Evolutionary conservation across 2,329 filamentous ascomycete species (phyloP).

Genomic region (Trichoderma pleuroti): DNA sequence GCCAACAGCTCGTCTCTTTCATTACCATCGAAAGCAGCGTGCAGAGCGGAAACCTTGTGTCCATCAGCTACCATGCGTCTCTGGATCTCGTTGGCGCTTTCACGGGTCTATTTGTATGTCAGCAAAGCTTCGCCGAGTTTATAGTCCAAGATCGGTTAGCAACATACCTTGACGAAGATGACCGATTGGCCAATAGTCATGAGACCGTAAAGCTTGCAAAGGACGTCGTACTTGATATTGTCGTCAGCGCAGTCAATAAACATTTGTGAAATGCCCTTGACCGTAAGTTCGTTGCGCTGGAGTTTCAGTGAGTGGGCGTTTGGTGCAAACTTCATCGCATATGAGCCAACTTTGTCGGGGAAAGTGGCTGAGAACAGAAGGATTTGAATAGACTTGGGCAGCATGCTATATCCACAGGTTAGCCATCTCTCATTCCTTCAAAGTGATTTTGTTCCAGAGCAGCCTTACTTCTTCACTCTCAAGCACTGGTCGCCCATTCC

Average conservation of each 20-base stretch:
- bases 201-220: constrained; percentile 90
- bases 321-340: constrained; percentile 80
- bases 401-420: constrained; percentile 49
- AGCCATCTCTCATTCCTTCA: neutral
- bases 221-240: constrained; percentile 77
- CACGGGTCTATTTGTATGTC: constrained; percentile 60
- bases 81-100: constrained; percentile 82
- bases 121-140: constrained; percentile 15
- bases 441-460: neutral
- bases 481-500: constrained; percentile 93
- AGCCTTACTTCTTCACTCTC: constrained; percentile 70
- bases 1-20: constrained; percentile 83
- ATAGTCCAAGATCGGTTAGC: neutral
- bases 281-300: constrained; percentile 85
- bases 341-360: constrained; percentile 78
- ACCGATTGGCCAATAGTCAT: constrained; percentile 97
- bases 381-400: constrained; percentile 75
- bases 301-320: constrained; percentile 83
- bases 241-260: constrained; percentile 89
- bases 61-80: constrained; percentile 81
- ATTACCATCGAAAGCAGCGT: constrained; percentile 78
- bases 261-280: constrained; percentile 96
- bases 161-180: constrained; percentile 83
- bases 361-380: constrained; percentile 95
- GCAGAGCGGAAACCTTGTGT: constrained; percentile 86